Percentiles rank a stretch among this genome's conserved stretches.
phyloP scores from a whole-genome alignment of 2,329 filamentous ascomycete genomes.

The Blastomyces gilchristii region DNA sequence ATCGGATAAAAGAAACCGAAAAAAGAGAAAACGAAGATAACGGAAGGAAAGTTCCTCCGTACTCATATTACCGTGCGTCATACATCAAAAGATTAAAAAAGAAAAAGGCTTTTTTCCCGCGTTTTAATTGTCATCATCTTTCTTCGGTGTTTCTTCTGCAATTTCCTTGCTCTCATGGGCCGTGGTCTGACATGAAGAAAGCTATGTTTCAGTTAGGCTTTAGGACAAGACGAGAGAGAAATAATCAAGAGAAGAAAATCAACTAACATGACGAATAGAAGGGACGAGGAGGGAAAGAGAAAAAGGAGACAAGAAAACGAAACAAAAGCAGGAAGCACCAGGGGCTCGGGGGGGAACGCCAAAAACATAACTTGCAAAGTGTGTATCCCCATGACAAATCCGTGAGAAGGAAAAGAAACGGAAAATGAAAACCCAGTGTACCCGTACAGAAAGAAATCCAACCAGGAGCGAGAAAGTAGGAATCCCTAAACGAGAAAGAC shows the following conservation, averaged over 20 bases:
- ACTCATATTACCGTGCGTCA: neutral
- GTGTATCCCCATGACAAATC: neutral
- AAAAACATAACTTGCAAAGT: neutral
- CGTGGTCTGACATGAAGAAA: neutral
- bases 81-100: neutral
- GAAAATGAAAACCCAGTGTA: neutral
- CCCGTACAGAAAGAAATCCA: neutral
- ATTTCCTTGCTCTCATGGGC: neutral
- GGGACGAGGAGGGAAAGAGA: neutral
- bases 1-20: too few relatives aligned
- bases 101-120: neutral
- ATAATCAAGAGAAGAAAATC: neutral
- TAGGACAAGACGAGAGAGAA: neutral
- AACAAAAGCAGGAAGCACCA: neutral
- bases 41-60: neutral
- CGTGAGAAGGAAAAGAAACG: neutral
- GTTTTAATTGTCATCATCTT: neutral
- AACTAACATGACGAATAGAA: neutral
- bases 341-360: neutral
- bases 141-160: neutral
- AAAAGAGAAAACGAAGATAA: neutral
- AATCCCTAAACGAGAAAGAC: neutral
- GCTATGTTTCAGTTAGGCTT: neutral
- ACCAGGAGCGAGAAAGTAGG: neutral
- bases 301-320: constrained; percentile 2